Evolutionary conservation across 306 rosid genomes (phyloP).

Genomic region (Castanea mollissima): DNA sequence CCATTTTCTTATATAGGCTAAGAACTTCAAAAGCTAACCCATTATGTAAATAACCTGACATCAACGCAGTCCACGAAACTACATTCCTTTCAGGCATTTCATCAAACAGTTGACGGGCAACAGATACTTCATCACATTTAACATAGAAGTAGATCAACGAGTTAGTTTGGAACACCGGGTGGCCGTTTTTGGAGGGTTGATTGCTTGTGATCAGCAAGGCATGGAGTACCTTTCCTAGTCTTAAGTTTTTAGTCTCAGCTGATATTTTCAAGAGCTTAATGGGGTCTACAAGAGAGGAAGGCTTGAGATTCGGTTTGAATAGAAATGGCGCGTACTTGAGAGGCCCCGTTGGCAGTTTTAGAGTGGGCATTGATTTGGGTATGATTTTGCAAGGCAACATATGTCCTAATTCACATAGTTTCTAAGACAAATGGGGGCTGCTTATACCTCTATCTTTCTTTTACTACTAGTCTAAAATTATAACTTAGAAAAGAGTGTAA

Average conservation of each 20-base stretch:
- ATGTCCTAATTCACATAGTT: no score
- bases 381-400: not conserved
- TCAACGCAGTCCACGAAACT: conserved; percentile 56
- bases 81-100: conserved; percentile 45
- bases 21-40: conserved; percentile 47
- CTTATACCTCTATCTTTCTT: no score
- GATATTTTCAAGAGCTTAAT: conserved; percentile 44
- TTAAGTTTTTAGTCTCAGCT: conserved; percentile 36
- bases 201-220: conserved; percentile 38
- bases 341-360: not conserved
- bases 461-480: no score
- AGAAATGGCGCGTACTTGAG: not conserved
- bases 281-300: conserved; percentile 25
- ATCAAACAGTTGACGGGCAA: conserved; percentile 52
- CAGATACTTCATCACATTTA: conserved; percentile 34
- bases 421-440: no score
- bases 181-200: conserved; percentile 18
- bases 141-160: conserved; percentile 45
- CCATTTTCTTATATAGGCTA: conserved; percentile 37
- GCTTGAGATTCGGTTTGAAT: not conserved
- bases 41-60: conserved; percentile 55
- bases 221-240: conserved; percentile 53
- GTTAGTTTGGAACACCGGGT: conserved; percentile 28
- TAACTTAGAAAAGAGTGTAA: no score
- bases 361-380: conserved; percentile 12